Percentiles rank a stretch among this genome's conserved stretches.
Conservation (phyloP, 2,329 filamentous ascomycete species). For the Beauveria scarabaeidicola region DNA sequence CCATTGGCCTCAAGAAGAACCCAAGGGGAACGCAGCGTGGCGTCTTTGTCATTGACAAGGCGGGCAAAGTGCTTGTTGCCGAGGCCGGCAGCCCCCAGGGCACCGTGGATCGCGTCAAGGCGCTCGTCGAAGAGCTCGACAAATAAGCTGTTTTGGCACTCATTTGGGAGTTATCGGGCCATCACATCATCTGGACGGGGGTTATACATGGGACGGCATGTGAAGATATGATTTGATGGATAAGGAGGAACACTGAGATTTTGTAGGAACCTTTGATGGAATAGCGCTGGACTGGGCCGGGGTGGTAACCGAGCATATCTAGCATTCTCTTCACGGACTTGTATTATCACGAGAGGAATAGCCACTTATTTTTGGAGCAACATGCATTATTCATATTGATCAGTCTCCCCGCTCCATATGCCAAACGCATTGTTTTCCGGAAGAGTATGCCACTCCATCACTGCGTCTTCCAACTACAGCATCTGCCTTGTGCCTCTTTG, state of each 20-base stretch:
- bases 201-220: neutral
- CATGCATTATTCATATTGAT: neutral
- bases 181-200: neutral
- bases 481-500: neutral
- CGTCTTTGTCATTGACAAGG: conserved; percentile 79
- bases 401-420: neutral
- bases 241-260: neutral
- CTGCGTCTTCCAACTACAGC: neutral
- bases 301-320: neutral
- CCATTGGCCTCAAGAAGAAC: conserved; percentile 82
- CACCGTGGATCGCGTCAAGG: conserved; percentile 69
- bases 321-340: neutral
- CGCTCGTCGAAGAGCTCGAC: conserved; percentile 48
- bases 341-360: neutral
- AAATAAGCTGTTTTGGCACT: neutral
- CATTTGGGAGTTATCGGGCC: neutral
- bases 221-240: neutral
- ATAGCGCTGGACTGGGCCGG: neutral
- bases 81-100: conserved; percentile 68
- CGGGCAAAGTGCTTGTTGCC: conserved; percentile 68
- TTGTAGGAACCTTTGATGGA: neutral
- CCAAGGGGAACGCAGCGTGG: conserved; percentile 75
- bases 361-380: neutral
- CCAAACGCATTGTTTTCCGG: too few relatives aligned
- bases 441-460: neutral